Evolutionary conservation across 73 alveolate genomes (phyloP).

Genomic region (Durusdinium trenchii): DNA sequence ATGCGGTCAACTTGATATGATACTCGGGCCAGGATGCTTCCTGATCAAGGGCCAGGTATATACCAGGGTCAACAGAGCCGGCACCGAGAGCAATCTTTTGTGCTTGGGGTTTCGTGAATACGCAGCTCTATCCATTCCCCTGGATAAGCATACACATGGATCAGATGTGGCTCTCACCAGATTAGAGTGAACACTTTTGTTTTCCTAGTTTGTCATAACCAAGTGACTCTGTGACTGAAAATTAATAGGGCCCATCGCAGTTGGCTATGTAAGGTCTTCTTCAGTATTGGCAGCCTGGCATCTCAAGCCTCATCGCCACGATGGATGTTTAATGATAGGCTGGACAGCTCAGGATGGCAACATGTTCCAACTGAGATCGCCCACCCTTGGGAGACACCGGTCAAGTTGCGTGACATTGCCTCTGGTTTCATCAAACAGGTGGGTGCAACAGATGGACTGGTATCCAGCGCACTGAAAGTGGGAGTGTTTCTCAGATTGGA

Average conservation of each 20-base stretch:
- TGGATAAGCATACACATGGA: background rate
- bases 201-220: background rate
- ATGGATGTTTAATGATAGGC: background rate
- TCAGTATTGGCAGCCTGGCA: background rate
- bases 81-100: too few species aligned
- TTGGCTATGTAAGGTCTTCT: too few species aligned
- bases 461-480: background rate
- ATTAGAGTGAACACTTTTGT: background rate
- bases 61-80: too few species aligned
- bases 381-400: background rate
- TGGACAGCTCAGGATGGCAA: background rate
- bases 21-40: too few species aligned
- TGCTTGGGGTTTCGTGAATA: slow-evolving; percentile 21
- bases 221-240: background rate
- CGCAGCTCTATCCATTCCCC: background rate
- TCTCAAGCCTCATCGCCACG: background rate
- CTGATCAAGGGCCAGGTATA: background rate
- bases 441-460: background rate
- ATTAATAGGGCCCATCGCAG: too few species aligned
- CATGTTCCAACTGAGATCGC: background rate
- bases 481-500: background rate
- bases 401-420: background rate
- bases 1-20: too few species aligned
- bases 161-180: background rate
- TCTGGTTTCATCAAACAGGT: background rate